Conservation (phyloP, 305 asterid species). For the Solanum hybrid region DNA sequence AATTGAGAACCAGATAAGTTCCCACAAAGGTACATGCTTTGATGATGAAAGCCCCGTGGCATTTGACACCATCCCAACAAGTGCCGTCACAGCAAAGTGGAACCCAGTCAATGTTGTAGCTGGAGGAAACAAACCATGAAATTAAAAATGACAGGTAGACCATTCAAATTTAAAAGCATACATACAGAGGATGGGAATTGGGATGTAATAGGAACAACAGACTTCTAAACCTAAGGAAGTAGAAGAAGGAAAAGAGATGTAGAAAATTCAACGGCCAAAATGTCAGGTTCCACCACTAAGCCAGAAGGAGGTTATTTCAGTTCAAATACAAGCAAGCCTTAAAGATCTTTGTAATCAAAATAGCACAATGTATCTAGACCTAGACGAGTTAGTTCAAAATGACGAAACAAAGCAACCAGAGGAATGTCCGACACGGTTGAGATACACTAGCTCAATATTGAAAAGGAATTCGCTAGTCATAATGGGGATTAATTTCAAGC, state of each 20-base stretch:
- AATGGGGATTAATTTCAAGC: neutral
- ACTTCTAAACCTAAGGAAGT: neutral
- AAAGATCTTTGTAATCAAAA: neutral
- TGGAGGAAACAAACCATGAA: slow-evolving; percentile 24
- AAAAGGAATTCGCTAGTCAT: neutral
- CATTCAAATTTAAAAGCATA: neutral
- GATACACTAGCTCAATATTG: neutral
- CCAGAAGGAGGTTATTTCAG: neutral
- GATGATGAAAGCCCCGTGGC: slow-evolving; percentile 73
- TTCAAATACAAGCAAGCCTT: neutral
- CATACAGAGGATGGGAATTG: neutral
- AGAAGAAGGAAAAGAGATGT: neutral
- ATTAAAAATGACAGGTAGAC: slow-evolving; percentile 1
- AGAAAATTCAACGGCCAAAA: neutral
- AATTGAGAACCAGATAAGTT: slow-evolving; percentile 86
- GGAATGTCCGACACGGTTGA: neutral
- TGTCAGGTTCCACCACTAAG: neutral
- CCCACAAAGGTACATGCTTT: slow-evolving; percentile 89
- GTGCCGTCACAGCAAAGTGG: slow-evolving; percentile 85
- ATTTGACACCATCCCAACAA: slow-evolving; percentile 83
- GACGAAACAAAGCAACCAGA: neutral
- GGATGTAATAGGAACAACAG: neutral
- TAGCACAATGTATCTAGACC: neutral
- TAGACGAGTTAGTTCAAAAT: neutral
- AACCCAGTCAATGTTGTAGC: slow-evolving; percentile 93